phyloP scores from a whole-genome alignment of 495 filamentous ascomycete genomes.

The Aspergillus taichungensis region DNA sequence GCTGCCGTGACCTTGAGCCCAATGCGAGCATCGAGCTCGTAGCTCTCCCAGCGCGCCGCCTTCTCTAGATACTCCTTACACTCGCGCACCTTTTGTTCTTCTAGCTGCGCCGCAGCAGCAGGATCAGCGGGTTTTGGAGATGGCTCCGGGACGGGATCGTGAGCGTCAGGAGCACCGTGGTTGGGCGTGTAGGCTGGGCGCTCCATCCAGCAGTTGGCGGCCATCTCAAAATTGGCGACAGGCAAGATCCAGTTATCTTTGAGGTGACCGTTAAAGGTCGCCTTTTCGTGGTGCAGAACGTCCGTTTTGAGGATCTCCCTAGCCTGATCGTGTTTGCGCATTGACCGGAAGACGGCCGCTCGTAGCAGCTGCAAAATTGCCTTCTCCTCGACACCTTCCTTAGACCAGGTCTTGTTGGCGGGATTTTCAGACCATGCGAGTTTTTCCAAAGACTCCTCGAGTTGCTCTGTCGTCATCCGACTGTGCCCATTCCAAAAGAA shows the following conservation, averaged over 20 bases:
- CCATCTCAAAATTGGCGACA: conserved; percentile 83
- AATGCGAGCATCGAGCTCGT: conserved; percentile 77
- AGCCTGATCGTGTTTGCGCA: conserved; percentile 54
- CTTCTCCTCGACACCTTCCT: conserved; percentile 64
- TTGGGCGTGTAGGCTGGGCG: conserved; percentile 27
- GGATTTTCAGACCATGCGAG: conserved; percentile 60
- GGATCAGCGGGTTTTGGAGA: not conserved
- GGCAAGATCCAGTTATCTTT: conserved; percentile 79
- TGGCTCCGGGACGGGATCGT: conserved; percentile 8
- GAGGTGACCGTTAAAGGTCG: conserved; percentile 59
- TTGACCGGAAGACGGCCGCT: conserved; percentile 56
- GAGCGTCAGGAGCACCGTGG: conserved; percentile 17
- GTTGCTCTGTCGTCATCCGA: conserved; percentile 58
- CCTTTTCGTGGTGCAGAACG: conserved; percentile 56
- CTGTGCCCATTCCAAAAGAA: conserved; percentile 85
- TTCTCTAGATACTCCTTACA: conserved; percentile 69
- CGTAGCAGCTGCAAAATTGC: conserved; percentile 58
- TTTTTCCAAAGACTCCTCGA: conserved; percentile 52
- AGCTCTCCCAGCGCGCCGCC: conserved; percentile 74
- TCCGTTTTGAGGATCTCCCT: conserved; percentile 50
- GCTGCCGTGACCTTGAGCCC: conserved; percentile 78
- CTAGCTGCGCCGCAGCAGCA: conserved; percentile 23
- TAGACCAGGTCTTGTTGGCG: conserved; percentile 42
- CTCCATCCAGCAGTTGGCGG: conserved; percentile 70
- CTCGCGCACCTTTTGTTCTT: conserved; percentile 48